These are phyloP conservation scores for Tetrastigma voinierianum DNA, from an alignment of 164 flowering plant species.

Conservation along the genomic window DNA sequence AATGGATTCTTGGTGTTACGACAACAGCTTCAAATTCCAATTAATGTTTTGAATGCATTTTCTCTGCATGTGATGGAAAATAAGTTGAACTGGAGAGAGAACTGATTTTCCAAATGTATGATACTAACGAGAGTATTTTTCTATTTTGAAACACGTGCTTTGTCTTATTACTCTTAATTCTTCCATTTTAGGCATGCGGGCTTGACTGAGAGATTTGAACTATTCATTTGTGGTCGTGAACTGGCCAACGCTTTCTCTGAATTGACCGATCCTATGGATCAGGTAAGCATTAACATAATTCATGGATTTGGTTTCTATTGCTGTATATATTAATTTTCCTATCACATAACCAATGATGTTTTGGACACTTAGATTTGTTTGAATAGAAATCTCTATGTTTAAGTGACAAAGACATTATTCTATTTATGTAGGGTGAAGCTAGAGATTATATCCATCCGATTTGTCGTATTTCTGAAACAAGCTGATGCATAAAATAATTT, in stretches of 20 bases:
- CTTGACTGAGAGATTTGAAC: constrained; percentile 95
- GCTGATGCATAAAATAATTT: too few species aligned
- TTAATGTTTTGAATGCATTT: neutral
- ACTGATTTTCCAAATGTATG: neutral
- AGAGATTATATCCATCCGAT: too few species aligned
- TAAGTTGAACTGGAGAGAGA: neutral
- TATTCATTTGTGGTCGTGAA: constrained; percentile 94
- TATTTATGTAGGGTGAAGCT: too few species aligned
- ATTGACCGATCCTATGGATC: constrained; percentile 96
- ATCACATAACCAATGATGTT: neutral
- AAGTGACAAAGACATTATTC: too few species aligned
- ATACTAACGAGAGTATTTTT: neutral
- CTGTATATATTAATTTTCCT: neutral
- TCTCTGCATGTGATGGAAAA: neutral
- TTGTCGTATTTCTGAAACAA: too few species aligned
- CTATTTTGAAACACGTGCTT: neutral
- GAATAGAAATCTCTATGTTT: too few species aligned
- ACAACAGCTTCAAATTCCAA: neutral
- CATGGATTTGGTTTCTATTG: neutral
- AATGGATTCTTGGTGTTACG: neutral
- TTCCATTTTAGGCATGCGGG: constrained; percentile 59
- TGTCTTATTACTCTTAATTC: neutral
- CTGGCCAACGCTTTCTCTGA: constrained; percentile 97
- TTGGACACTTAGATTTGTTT: too few species aligned
- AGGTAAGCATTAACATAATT: constrained; percentile 45